phyloP scores from a whole-genome alignment of 2,329 filamentous ascomycete genomes.

The Neofusicoccum sp. region DNA sequence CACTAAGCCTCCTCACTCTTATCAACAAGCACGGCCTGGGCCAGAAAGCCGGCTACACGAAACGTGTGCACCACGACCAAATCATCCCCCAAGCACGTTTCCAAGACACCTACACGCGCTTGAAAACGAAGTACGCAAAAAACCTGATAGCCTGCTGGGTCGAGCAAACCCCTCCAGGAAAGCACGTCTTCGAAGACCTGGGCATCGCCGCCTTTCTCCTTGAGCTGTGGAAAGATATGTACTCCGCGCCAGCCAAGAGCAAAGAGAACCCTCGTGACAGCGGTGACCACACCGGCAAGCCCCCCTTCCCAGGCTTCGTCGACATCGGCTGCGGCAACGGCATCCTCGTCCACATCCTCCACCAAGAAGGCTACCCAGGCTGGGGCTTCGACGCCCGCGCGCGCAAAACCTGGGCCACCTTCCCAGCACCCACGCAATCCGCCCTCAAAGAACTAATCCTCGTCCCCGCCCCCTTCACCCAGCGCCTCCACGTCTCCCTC shows the following conservation, averaged over 20 bases:
- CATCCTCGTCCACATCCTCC: constrained; percentile 78
- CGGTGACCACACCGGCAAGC: constrained; percentile 19
- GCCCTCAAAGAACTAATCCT: constrained; percentile 60
- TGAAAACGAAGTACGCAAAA: constrained; percentile 78
- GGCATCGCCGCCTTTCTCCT: constrained; percentile 89
- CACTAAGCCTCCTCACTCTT: constrained; percentile 64
- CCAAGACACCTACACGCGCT: constrained; percentile 75
- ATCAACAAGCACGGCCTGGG: constrained; percentile 74
- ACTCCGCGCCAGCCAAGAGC: constrained; percentile 38
- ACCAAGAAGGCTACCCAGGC: constrained; percentile 75
- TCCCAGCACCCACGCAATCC: constrained; percentile 51
- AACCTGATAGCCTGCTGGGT: constrained; percentile 72
- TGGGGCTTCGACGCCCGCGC: constrained; percentile 90
- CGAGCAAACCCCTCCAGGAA: constrained; percentile 80
- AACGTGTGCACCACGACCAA: constrained; percentile 79
- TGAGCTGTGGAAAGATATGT: constrained; percentile 87
- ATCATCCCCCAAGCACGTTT: constrained; percentile 73
- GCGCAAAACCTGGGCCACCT: constrained; percentile 80
- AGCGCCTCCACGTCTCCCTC: no score
- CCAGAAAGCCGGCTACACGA: constrained; percentile 65
- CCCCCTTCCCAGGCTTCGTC: constrained; percentile 78
- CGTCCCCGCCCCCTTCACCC: constrained; percentile 52
- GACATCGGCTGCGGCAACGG: constrained; percentile 97
- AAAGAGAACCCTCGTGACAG: neutral
- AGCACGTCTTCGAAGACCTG: constrained; percentile 95